phyloP scores from a whole-genome alignment of 2,329 filamentous ascomycete species.

The Phoma sp. region DNA sequence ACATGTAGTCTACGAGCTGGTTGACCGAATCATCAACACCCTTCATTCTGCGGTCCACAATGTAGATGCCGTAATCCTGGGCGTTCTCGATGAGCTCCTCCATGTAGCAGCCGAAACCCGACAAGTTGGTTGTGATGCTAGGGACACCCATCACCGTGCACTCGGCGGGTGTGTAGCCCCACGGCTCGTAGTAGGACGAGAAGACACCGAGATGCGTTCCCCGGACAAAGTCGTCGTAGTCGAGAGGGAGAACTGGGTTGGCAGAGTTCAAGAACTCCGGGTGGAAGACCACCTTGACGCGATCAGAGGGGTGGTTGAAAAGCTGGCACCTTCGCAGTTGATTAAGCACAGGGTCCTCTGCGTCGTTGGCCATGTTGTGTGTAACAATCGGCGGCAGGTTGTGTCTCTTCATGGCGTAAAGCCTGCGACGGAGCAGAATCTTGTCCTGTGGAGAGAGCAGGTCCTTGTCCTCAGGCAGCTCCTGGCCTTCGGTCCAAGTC shows the following conservation, averaged over 20 bases:
- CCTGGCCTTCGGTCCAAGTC: slow-evolving; percentile 92
- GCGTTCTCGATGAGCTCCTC: slow-evolving; percentile 98
- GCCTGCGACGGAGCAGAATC: slow-evolving; percentile 84
- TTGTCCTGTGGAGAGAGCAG: slow-evolving; percentile 91
- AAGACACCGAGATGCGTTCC: slow-evolving; percentile 96
- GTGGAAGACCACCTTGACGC: slow-evolving; percentile 98
- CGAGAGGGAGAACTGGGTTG: slow-evolving; percentile 91
- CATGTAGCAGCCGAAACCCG: slow-evolving; percentile 99
- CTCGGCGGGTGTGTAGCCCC: slow-evolving; percentile 97
- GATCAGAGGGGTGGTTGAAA: slow-evolving; percentile 93
- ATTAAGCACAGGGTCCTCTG: slow-evolving; percentile 91
- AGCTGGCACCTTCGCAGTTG: slow-evolving; percentile 95
- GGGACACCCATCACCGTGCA: slow-evolving; percentile 99
- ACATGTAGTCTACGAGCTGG: slow-evolving; percentile 91
- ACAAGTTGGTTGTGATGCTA: slow-evolving; percentile 96
- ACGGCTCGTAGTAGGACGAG: slow-evolving; percentile 97
- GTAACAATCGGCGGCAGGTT: slow-evolving; percentile 93
- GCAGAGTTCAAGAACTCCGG: slow-evolving; percentile 96
- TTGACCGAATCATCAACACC: slow-evolving; percentile 97
- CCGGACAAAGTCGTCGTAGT: slow-evolving; percentile 98
- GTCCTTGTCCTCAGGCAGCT: slow-evolving; percentile 95
- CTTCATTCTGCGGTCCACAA: slow-evolving; percentile 93
- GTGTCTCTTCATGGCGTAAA: slow-evolving; percentile 96
- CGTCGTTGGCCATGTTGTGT: slow-evolving; percentile 97
- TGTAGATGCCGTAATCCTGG: slow-evolving; percentile 97